These are phyloP conservation scores for Henckelia pumila DNA, from an alignment of 257 asterid species.

Conservation along the genomic window DNA sequence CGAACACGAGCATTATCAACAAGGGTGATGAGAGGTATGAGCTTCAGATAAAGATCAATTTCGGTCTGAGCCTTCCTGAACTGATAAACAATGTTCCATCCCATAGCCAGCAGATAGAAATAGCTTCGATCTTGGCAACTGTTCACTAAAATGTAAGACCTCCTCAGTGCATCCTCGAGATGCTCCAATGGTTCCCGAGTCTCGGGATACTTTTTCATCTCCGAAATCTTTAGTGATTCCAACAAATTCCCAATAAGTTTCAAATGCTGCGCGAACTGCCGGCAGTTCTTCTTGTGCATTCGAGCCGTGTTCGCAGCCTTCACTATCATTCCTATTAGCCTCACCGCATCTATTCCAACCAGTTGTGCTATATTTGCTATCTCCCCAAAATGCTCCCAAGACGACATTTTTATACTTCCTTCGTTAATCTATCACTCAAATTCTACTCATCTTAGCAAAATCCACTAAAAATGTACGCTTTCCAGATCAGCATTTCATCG, in stretches of 20 bases:
- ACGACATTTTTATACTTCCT: constrained; percentile 40
- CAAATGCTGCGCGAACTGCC: constrained; percentile 71
- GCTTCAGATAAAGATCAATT: constrained; percentile 81
- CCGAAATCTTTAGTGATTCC: constrained; percentile 75
- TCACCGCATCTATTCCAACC: constrained; percentile 73
- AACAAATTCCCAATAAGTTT: constrained; percentile 76
- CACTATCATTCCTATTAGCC: constrained; percentile 74
- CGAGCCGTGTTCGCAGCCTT: constrained; percentile 79
- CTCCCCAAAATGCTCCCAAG: constrained; percentile 74
- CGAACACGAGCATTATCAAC: constrained; percentile 93
- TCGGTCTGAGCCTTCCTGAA: constrained; percentile 84
- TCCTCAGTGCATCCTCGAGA: constrained; percentile 83
- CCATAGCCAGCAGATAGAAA: constrained; percentile 85
- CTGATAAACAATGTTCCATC: constrained; percentile 97
- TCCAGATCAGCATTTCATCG: constrained; percentile 24
- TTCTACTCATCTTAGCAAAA: constrained; percentile 7
- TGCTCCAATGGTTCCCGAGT: constrained; percentile 89
- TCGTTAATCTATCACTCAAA: constrained; percentile 10
- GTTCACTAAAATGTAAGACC: constrained; percentile 71
- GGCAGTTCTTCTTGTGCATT: constrained; percentile 87
- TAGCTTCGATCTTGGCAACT: constrained; percentile 90
- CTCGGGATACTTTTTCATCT: constrained; percentile 75
- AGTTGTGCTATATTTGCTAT: constrained; percentile 79
- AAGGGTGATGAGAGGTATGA: constrained; percentile 86
- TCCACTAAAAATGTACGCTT: constrained; percentile 13